Evolutionary conservation across 2,329 filamentous ascomycete species (phyloP).

Genomic region (Ambrosiella cleistominuta): DNA sequence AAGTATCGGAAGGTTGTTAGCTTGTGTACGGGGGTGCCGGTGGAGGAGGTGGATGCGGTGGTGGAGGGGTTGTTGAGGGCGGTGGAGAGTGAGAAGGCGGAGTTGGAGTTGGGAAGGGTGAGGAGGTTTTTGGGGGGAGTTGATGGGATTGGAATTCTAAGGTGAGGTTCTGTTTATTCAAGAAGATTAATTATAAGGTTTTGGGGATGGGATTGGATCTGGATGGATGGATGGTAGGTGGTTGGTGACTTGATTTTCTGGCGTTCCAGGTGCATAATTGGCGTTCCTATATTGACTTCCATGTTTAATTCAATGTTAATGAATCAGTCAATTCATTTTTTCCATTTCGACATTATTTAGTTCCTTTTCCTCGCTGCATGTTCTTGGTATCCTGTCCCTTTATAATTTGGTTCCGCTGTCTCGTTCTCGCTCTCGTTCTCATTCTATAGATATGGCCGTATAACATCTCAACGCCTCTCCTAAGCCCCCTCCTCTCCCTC

Average conservation of each 20-base stretch:
- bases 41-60: constrained; percentile 62
- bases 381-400: not conserved
- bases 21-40: constrained; percentile 65
- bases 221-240: no score
- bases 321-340: no score
- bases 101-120: constrained; percentile 59
- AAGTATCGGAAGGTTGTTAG: constrained; percentile 81
- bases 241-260: not conserved
- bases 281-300: not conserved
- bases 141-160: constrained; percentile 38
- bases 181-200: not conserved
- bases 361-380: no score
- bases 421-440: not conserved
- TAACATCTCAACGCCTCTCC: not conserved
- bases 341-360: no score
- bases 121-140: constrained; percentile 65
- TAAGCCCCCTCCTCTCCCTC: constrained; percentile 1
- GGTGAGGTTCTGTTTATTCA: not conserved
- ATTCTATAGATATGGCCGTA: not conserved
- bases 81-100: constrained; percentile 69
- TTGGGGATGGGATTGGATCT: not conserved
- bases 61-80: constrained; percentile 68
- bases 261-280: not conserved
- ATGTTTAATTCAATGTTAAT: no score
- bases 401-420: not conserved